Base-by-base conservation (phyloP, 257 asterid species). In the Nicotiana paniculata region DNA sequence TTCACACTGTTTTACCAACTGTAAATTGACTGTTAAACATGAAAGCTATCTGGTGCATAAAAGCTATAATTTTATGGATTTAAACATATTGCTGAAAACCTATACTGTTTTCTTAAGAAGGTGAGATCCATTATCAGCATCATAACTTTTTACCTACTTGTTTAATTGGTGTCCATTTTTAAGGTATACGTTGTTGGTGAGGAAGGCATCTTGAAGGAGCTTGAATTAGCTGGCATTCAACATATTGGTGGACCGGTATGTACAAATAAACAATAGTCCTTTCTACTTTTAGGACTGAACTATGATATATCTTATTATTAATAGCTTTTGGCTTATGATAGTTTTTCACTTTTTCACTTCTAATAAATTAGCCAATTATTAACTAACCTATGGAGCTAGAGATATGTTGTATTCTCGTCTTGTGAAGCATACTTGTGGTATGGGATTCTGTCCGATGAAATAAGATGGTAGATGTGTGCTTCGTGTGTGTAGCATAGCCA, bases 131-230 rank as follows among this genome's bases (percentile, higher is more conserved):
- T 58, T 9, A 51, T 57, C 74, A 58, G 70, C 54, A 57, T 26
- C 63, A 37, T 18, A 79, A 26, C 37, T 10, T 72, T 21, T 12
- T 39, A 39, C 28, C 11, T 28, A 39, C 35, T 35, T 66, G 77
- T 81, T 48, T 24, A 81, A 83, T 82, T 86, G 63, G 87, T 68
- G 30, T 32, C 77, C 32, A 26, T 32, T 84, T 61, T 84, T 75
- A 83, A 94, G 99, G 98, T 94, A 69, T 96, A 96, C 81, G 98
- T 96, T 70, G 89, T 96, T 82, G 99, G 99, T 59, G 99, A 94
- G 89, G 99, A 94, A 16, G 99, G 99, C 66, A 96, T 96, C 87
- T 85, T 89, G 82, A 94, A 92, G 91, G 99, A 96, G 93, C 96
- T 96, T 69, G 97, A 94, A 67, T 87, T 92, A 82, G 99, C 97